Conservation (phyloP, 140 eudicot genomes). For the Flaveria floridana region DNA sequence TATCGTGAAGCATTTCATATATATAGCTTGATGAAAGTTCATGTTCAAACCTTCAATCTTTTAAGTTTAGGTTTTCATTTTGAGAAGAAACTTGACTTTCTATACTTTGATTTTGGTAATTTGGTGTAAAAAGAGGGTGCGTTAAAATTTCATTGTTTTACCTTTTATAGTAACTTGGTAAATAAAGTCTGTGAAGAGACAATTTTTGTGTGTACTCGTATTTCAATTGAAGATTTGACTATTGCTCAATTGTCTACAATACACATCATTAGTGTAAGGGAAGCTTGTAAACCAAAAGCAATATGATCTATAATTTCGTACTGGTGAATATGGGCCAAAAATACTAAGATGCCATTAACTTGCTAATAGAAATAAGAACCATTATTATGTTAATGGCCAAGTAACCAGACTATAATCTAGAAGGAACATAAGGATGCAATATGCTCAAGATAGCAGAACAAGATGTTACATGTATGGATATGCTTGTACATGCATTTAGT, state of each 20-base stretch:
- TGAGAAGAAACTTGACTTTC: background rate
- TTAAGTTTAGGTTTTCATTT: background rate
- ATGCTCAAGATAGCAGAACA: background rate
- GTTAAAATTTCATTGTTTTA: background rate
- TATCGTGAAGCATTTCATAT: slow-evolving; percentile 1
- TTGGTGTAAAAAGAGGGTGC: background rate
- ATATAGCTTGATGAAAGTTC: slow-evolving; percentile 3
- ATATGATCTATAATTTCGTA: background rate
- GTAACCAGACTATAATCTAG: background rate
- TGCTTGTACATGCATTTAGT: background rate
- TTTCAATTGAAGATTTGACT: background rate
- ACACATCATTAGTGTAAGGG: background rate
- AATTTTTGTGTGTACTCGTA: background rate
- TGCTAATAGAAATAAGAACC: background rate
- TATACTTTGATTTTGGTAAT: background rate
- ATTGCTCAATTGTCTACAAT: background rate
- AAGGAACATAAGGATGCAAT: background rate
- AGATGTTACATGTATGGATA: background rate
- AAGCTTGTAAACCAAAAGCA: slow-evolving; percentile 18
- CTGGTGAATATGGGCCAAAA: background rate
- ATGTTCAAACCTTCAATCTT: background rate
- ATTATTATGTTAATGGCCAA: background rate
- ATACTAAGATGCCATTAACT: background rate
- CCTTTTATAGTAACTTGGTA: background rate
- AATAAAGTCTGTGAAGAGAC: background rate